A percentile compares a stretch with the other conserved stretches of the same genome.
Evolutionary conservation across 805 yeast genomes (phyloP).

Genomic region (Saturnispora hagleri): DNA sequence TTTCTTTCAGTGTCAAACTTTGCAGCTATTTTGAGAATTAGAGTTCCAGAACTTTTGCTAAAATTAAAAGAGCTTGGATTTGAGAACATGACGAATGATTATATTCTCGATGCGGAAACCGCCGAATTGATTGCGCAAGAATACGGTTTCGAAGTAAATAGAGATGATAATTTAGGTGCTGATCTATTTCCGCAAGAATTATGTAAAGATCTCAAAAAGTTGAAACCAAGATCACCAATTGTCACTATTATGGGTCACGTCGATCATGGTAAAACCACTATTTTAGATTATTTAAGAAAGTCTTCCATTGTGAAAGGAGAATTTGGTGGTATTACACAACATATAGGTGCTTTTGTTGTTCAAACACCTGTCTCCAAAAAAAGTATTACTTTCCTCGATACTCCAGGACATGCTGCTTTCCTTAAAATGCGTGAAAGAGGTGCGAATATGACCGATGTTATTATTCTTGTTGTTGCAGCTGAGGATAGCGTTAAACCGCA

Average conservation of each 20-base stretch:
- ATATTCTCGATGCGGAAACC: slow-evolving; percentile 77
- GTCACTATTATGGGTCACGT: slow-evolving; percentile 99
- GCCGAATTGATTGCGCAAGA: slow-evolving; percentile 86
- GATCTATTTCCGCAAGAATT: slow-evolving; percentile 51
- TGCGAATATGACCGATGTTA: slow-evolving; percentile 87
- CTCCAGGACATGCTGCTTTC: slow-evolving; percentile 98
- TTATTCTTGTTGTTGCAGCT: slow-evolving; percentile 88
- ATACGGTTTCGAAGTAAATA: slow-evolving; percentile 58
- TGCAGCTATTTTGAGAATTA: slow-evolving; percentile 59
- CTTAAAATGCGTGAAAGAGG: slow-evolving; percentile 95
- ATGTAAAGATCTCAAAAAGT: slow-evolving; percentile 35
- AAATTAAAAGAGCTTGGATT: slow-evolving; percentile 66
- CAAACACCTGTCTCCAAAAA: slow-evolving; percentile 66
- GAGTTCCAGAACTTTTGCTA: slow-evolving; percentile 49
- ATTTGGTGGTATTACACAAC: slow-evolving; percentile 96
- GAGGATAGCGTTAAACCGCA: slow-evolving; percentile 98
- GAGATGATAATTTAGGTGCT: slow-evolving; percentile 48
- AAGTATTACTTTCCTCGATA: slow-evolving; percentile 81
- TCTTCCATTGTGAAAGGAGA: slow-evolving; percentile 78
- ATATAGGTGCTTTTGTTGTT: slow-evolving; percentile 93
- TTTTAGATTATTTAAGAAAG: slow-evolving; percentile 76
- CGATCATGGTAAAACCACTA: slow-evolving; percentile 96
- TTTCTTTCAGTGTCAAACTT: slow-evolving; percentile 73
- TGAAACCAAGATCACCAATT: slow-evolving; percentile 77
- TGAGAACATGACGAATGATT: slow-evolving; percentile 59